Conservation (phyloP, 352 stramenopile genomes). For the Phytophthora pisi region DNA sequence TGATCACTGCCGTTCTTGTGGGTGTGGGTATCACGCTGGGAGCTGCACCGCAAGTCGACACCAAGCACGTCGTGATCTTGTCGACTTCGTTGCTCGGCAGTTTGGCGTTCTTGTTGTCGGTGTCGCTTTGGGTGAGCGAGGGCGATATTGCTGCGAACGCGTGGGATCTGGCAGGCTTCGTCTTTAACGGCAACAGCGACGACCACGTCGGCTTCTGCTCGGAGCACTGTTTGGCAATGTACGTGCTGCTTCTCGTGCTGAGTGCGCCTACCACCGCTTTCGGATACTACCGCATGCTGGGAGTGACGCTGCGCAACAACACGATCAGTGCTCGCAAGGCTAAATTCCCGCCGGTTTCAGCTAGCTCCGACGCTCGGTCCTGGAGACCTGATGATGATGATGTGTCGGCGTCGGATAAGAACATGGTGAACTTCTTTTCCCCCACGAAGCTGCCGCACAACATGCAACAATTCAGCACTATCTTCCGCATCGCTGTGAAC, state of each 20-base stretch:
- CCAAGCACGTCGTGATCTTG: constrained; percentile 72
- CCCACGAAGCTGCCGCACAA: constrained; percentile 66
- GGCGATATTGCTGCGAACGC: constrained; percentile 68
- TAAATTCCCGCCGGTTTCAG: constrained; percentile 63
- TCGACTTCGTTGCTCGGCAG: constrained; percentile 73
- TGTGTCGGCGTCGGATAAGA: constrained; percentile 30
- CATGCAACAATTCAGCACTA: constrained; percentile 86
- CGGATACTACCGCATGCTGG: constrained; percentile 56
- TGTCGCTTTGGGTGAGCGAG: constrained; percentile 72
- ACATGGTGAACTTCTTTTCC: constrained; percentile 86
- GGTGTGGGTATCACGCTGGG: constrained; percentile 48
- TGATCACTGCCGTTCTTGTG: constrained; percentile 59
- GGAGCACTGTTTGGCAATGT: constrained; percentile 64
- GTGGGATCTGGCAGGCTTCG: constrained; percentile 68
- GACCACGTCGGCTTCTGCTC: constrained; percentile 61
- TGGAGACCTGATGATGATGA: constrained; percentile 57
- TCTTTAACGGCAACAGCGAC: constrained; percentile 62
- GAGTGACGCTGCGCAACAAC: constrained; percentile 37
- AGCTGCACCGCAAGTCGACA: constrained; percentile 40
- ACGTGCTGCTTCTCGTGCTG: constrained; percentile 54
- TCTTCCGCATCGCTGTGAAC: constrained; percentile 85
- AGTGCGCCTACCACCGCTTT: constrained; percentile 42
- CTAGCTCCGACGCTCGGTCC: constrained; percentile 78
- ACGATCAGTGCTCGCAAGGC: constrained; percentile 39
- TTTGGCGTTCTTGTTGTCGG: constrained; percentile 66